phyloP scores from a whole-genome alignment of 805 yeast species.

The Candida vaughaniae region DNA sequence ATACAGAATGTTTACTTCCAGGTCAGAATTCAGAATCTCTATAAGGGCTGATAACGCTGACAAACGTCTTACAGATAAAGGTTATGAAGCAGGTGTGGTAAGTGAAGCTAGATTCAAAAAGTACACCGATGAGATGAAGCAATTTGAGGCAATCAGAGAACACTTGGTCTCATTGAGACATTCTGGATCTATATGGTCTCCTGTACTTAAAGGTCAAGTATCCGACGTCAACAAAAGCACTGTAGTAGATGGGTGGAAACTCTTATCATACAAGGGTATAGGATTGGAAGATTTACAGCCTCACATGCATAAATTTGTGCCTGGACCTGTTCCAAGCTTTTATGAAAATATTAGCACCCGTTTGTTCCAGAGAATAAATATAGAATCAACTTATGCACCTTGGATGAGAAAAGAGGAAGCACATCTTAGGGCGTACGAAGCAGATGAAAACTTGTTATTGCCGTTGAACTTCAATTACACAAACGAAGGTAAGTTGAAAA shows the following conservation, averaged over 20 bases:
- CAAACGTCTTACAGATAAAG: constrained; percentile 70
- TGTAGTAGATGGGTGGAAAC: constrained; percentile 61
- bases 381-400: constrained; percentile 83
- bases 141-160: constrained; percentile 44
- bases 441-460: constrained; percentile 75
- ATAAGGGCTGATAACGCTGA: constrained; percentile 96
- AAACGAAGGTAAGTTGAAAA: constrained; percentile 43
- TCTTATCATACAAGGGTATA: constrained; percentile 56
- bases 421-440: constrained; percentile 71
- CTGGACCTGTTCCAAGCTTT: constrained; percentile 23
- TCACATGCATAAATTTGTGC: constrained; percentile 19
- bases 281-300: constrained; percentile 29
- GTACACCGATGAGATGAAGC: constrained; percentile 43
- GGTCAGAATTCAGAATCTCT: constrained; percentile 89
- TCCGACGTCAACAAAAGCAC: constrained; percentile 47
- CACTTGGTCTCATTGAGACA: constrained; percentile 45
- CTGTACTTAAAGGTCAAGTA: constrained; percentile 41
- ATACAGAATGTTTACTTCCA: constrained; percentile 94
- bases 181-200: constrained; percentile 66
- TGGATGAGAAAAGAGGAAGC: constrained; percentile 71
- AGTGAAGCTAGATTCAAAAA: constrained; percentile 53
- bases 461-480: constrained; percentile 69
- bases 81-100: constrained; percentile 66
- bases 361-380: constrained; percentile 58
- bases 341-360: constrained; percentile 32